Base-by-base conservation (phyloP, 352 stramenopile genomes). In the Globisporangium radiosum region DNA sequence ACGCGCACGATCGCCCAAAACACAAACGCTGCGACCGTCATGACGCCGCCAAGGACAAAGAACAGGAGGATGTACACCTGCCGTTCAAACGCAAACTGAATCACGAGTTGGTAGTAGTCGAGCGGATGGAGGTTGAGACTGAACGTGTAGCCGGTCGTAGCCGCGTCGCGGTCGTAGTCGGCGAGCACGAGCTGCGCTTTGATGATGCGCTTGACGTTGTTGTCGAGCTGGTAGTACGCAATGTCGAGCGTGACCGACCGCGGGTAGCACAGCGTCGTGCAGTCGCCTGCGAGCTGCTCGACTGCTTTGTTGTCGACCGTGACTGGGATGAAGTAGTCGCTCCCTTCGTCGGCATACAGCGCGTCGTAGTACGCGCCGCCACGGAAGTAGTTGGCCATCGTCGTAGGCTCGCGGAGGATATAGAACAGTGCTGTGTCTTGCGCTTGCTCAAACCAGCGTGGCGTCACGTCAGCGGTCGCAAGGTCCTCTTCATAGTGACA, bases 401-500 rank as follows among this genome's bases (percentile, higher is more conserved):
- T 90, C 6, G 97, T 85, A 1, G 96, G 92, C 57, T 97, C 85
- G 15, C 94, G 74, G 40, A 99, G 69, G 8, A 99, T 66, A 14
- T 95, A 88, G 73, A 97, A 98, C 19, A 99, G 75, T 7, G 65
- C 70, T 13, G 88, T 94, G 55, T 81, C 94, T 45, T 79, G 62
- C 1, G 82, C 69, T 25, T 96, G 93, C 59, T 99, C 96, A 63
- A 99, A 99, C 96, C 96, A 99, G 3, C 96, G 81, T 39, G 94
- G 91, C 14, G 87, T 96, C 6, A 97, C 84, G 62, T 98, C 95
- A 10, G 81, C 72, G 5, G 65, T 87, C 3, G 75, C 54, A 9
- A 98, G 58, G 56, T 97, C 70, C 69, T 99, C 96, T 79, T 99
- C 96, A 60, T 92, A 99, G 49, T 80, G 61, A 64, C 95, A 99